Evolutionary conservation across 306 rosid genomes (phyloP).

Genomic region (Gynostemma pentaphyllum): DNA sequence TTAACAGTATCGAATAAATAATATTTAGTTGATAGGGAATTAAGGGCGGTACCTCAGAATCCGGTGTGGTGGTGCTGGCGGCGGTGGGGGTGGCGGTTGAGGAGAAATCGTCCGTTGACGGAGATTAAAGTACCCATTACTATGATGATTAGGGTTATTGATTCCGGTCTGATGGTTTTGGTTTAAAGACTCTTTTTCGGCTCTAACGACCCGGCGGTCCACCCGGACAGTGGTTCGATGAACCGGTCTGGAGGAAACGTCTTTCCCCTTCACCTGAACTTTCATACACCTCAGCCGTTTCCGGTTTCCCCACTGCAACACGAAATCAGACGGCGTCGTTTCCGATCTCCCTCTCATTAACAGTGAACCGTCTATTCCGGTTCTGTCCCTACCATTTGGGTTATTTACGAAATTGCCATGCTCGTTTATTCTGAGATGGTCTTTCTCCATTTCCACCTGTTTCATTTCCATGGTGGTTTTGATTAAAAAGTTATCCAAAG

Average conservation of each 20-base stretch:
- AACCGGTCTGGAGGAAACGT: slow-evolving; percentile 31
- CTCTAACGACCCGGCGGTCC: slow-evolving; percentile 57
- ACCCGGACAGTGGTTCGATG: slow-evolving; percentile 59
- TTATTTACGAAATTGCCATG: slow-evolving; percentile 11
- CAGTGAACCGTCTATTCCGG: slow-evolving; percentile 33
- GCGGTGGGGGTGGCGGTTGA: background rate
- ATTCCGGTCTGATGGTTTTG: slow-evolving; percentile 12
- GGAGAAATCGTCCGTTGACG: slow-evolving; percentile 7
- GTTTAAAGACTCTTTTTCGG: slow-evolving; percentile 44
- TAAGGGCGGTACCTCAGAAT: background rate
- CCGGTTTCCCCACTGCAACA: slow-evolving; percentile 81
- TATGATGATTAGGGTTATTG: slow-evolving; percentile 22
- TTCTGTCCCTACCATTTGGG: slow-evolving; percentile 30
- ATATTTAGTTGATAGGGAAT: background rate
- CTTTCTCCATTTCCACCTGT: slow-evolving; percentile 50
- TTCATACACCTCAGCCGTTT: slow-evolving; percentile 89
- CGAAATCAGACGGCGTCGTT: slow-evolving; percentile 54
- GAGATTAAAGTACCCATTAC: slow-evolving; percentile 21
- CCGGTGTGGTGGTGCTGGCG: slow-evolving; percentile 1
- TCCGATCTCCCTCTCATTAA: slow-evolving; percentile 45
- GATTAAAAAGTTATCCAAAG: background rate
- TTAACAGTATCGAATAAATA: too few relatives aligned
- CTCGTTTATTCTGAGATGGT: slow-evolving; percentile 21
- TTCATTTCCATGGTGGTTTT: background rate
- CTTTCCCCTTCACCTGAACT: slow-evolving; percentile 55